Evolutionary conservation across 1,139 yeast genomes (phyloP).

Genomic region (Yamadazyma atmosphaerica): DNA sequence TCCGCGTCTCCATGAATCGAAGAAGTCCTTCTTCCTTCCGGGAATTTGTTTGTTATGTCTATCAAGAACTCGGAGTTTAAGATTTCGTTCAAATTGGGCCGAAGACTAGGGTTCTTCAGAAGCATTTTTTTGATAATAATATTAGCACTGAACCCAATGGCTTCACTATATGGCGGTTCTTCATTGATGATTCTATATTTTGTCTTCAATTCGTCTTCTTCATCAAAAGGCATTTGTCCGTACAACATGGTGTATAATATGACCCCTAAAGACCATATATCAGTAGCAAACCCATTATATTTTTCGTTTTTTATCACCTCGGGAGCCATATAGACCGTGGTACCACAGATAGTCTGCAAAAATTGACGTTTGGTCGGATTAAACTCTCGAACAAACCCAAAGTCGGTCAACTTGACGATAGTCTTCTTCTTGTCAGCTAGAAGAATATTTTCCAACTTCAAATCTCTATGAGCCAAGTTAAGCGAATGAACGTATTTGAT

Average conservation of each 20-base stretch:
- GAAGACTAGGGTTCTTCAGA: conserved; percentile 59
- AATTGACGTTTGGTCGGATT: conserved; percentile 51
- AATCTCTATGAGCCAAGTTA: conserved; percentile 86
- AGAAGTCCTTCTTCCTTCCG: conserved; percentile 14
- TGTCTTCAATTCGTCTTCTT: conserved; percentile 70
- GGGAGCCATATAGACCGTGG: conserved; percentile 96
- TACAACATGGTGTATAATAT: conserved; percentile 86
- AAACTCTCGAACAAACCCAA: conserved; percentile 88
- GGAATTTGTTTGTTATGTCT: conserved; percentile 29
- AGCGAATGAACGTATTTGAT: conserved; percentile 81
- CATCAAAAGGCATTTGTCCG: conserved; percentile 91
- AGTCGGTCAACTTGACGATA: conserved; percentile 76
- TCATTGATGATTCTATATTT: conserved; percentile 59
- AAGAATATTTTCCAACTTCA: conserved; percentile 82
- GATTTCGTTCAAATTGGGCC: conserved; percentile 65
- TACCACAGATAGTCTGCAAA: conserved; percentile 87
- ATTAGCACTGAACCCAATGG: conserved; percentile 49
- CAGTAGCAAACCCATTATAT: conserved; percentile 81
- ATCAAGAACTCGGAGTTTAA: conserved; percentile 63
- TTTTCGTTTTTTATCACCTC: conserved; percentile 69
- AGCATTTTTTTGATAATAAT: conserved; percentile 55
- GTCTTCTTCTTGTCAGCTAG: conserved; percentile 63
- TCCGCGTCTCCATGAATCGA: conserved; percentile 27
- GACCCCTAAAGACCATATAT: conserved; percentile 91
- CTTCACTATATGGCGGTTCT: conserved; percentile 58